Conservation (phyloP, 1,284 basidiomycete species). For the Mycena sp. region DNA sequence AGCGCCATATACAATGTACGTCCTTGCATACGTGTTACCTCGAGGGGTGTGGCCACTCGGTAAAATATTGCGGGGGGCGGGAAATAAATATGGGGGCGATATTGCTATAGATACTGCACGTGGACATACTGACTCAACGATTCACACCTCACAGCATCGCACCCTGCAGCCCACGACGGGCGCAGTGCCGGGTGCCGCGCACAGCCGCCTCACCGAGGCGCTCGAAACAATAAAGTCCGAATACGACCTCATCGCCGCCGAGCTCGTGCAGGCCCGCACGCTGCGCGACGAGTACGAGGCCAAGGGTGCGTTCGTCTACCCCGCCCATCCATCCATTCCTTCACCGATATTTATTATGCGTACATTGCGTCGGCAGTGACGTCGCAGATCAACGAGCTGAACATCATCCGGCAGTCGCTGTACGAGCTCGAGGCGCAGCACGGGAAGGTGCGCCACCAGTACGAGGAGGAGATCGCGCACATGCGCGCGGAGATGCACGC, state of each 20-base stretch:
- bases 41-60: background rate
- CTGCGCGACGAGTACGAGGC: constrained; percentile 93
- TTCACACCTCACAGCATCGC: constrained; percentile 3
- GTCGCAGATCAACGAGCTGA: constrained; percentile 55
- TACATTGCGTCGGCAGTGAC: constrained; percentile 50
- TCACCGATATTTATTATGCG: constrained; percentile 46
- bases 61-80: too few relatives aligned
- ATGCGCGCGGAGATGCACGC: constrained; percentile 72
- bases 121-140: background rate
- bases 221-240: constrained; percentile 89
- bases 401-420: constrained; percentile 55
- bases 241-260: constrained; percentile 82
- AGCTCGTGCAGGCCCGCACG: constrained; percentile 73
- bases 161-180: constrained; percentile 18
- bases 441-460: constrained; percentile 52
- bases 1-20: constrained; percentile 8
- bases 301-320: constrained; percentile 67
- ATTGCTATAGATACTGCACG: background rate
- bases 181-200: constrained; percentile 15
- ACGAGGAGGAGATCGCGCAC: constrained; percentile 59
- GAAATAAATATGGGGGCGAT: background rate
- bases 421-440: constrained; percentile 58
- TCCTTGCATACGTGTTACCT: background rate
- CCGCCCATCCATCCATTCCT: constrained; percentile 50
- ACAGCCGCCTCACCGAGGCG: constrained; percentile 76